Percentiles rank a stretch among this genome's conserved stretches.
Conservation (phyloP, 805 yeast species). For the Priceomyces melissophilus region DNA sequence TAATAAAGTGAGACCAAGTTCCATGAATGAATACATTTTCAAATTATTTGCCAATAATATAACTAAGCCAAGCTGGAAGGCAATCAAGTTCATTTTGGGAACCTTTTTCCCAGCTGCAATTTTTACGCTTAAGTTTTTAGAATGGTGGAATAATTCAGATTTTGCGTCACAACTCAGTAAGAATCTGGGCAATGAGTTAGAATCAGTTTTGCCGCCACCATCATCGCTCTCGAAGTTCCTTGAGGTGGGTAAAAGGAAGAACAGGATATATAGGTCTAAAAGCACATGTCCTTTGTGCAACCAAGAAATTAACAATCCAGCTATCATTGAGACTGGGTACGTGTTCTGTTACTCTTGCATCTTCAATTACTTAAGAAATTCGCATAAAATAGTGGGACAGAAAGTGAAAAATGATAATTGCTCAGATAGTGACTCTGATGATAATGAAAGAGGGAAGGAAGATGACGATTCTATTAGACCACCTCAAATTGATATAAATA, state of each 20-base stretch:
- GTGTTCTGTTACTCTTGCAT: constrained; percentile 90
- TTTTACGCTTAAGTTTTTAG: constrained; percentile 76
- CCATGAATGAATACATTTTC: constrained; percentile 33
- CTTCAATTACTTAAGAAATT: constrained; percentile 54
- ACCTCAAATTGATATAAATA: constrained; percentile 25
- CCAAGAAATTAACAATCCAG: constrained; percentile 66
- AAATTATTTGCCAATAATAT: constrained; percentile 18
- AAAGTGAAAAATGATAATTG: constrained; percentile 5
- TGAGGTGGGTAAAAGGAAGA: constrained; percentile 12
- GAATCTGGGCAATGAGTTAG: constrained; percentile 43
- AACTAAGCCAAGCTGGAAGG: constrained; percentile 28
- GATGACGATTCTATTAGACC: background rate
- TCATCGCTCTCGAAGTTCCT: constrained; percentile 20
- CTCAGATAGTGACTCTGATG: constrained; percentile 10
- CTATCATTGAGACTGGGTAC: constrained; percentile 86
- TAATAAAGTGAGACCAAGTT: constrained; percentile 39
- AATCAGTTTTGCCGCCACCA: constrained; percentile 49
- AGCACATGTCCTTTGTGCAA: constrained; percentile 69
- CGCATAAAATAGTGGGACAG: constrained; percentile 30
- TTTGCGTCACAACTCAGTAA: constrained; percentile 58
- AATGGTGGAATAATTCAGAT: constrained; percentile 89
- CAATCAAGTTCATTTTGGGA: constrained; percentile 34
- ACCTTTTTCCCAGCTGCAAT: constrained; percentile 76
- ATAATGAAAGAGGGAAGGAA: constrained; percentile 5
- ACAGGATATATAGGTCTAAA: constrained; percentile 18